Evolutionary conservation across 495 filamentous ascomycete species (phyloP).

Genomic region (Aspergillus haitiensis): DNA sequence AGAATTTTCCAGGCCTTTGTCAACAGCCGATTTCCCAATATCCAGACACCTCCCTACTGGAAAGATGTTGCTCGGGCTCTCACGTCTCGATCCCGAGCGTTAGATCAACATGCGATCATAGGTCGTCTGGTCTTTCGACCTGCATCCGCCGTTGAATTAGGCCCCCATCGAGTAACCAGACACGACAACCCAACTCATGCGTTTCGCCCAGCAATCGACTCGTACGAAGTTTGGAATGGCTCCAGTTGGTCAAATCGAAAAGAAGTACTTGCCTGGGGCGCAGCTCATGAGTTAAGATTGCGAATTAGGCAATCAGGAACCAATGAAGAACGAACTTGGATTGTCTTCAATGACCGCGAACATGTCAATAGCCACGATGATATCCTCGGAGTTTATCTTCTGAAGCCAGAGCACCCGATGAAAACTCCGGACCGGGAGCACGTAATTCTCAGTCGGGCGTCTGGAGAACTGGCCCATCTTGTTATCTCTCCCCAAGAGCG

Average conservation of each 20-base stretch:
- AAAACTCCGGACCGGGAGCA: constrained; percentile 34
- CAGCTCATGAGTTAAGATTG: constrained; percentile 58
- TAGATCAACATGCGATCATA: constrained; percentile 59
- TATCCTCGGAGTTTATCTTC: constrained; percentile 57
- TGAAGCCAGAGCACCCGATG: constrained; percentile 42
- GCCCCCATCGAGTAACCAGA: constrained; percentile 31
- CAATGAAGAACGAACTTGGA: constrained; percentile 38
- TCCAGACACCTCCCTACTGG: constrained; percentile 45
- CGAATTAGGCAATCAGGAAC: constrained; percentile 38
- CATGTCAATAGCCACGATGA: constrained; percentile 61
- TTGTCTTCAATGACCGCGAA: constrained; percentile 53
- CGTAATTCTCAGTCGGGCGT: constrained; percentile 43
- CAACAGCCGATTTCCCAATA: constrained; percentile 51
- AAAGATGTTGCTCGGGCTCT: constrained; percentile 56
- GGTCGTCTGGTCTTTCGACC: constrained; percentile 54
- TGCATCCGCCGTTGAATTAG: constrained; percentile 31
- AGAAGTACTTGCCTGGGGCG: constrained; percentile 62
- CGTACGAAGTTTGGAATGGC: constrained; percentile 57
- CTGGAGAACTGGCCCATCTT: constrained; percentile 42
- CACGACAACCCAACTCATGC: constrained; percentile 60
- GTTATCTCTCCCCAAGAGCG: constrained; percentile 31
- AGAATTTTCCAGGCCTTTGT: constrained; percentile 53
- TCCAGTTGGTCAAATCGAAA: constrained; percentile 52
- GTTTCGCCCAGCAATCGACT: constrained; percentile 62
- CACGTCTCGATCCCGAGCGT: constrained; percentile 58